Conservation (phyloP, 257 asterid species). For the Ligustrum vulgare region DNA sequence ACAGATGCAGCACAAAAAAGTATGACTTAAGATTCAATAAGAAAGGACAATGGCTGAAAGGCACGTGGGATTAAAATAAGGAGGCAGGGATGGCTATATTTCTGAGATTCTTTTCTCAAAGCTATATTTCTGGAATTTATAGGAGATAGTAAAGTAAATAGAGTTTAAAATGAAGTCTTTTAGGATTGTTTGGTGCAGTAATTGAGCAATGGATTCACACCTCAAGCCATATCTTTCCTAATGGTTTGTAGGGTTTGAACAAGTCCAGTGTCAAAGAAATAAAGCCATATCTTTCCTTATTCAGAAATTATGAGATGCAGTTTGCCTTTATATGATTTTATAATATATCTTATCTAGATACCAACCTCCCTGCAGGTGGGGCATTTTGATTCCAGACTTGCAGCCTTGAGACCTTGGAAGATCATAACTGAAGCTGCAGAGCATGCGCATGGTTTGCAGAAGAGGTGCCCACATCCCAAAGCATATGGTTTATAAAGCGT, state of each 20-base stretch:
- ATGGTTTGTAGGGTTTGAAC: background rate
- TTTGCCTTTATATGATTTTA: background rate
- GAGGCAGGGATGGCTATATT: background rate
- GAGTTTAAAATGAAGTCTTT: background rate
- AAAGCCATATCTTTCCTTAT: background rate
- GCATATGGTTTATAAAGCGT: conserved; percentile 71
- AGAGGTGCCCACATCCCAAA: conserved; percentile 80
- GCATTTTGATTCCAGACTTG: conserved; percentile 59
- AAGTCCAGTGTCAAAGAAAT: background rate
- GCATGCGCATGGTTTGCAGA: conserved; percentile 80
- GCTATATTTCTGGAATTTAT: background rate
- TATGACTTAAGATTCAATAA: background rate
- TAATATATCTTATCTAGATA: background rate
- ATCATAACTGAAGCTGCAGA: conserved; percentile 83
- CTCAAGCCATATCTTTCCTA: background rate
- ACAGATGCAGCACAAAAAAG: background rate
- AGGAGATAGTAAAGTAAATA: background rate
- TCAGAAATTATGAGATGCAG: background rate
- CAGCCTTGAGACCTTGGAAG: conserved; percentile 65
- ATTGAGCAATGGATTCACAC: background rate
- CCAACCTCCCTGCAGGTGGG: conserved; percentile 83
- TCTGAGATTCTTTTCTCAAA: background rate
- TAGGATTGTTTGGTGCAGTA: background rate
- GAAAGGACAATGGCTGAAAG: background rate
- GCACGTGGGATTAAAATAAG: background rate